A percentile compares a stretch with the other conserved stretches of the same genome.
Conservation (phyloP, 2,329 filamentous ascomycete species). For the Fusarium lateritium region DNA sequence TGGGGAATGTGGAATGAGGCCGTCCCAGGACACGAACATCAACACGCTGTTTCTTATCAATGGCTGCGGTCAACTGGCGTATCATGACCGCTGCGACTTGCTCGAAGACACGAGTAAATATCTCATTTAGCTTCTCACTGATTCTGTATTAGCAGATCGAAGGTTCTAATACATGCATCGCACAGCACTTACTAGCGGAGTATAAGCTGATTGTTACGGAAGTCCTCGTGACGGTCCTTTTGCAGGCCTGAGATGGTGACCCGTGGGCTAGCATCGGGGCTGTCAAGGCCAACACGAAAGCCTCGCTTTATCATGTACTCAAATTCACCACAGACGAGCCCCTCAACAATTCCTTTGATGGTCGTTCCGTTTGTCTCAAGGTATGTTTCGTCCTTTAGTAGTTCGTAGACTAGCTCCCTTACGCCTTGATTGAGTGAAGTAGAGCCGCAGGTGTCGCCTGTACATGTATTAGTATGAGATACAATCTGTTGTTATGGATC, state of each 20-base stretch:
- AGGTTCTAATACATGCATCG: too few species aligned
- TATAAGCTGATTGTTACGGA: too few species aligned
- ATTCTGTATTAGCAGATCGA: too few species aligned
- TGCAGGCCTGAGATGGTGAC: not conserved
- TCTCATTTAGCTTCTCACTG: too few species aligned
- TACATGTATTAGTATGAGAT: not conserved
- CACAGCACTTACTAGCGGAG: too few species aligned
- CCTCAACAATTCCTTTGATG: not conserved
- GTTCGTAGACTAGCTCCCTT: not conserved
- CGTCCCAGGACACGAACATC: not conserved
- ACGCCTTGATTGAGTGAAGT: not conserved
- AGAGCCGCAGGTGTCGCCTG: slow-evolving; percentile 3
- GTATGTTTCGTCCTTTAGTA: not conserved
- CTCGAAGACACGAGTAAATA: too few species aligned
- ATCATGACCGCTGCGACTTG: too few species aligned
- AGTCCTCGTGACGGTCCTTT: not conserved
- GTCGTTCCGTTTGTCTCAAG: not conserved
- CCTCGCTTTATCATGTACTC: not conserved
- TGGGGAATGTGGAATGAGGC: too few species aligned
- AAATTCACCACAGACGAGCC: not conserved
- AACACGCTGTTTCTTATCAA: not conserved
- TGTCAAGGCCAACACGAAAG: not conserved
- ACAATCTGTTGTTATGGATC: too few species aligned
- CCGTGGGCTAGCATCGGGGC: too few species aligned
- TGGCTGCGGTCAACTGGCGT: too few species aligned